Evolutionary conservation across 352 stramenopile species (phyloP), one percentile per base, ranked within the genome.

Genomic region (Pythium brassicae): DNA sequence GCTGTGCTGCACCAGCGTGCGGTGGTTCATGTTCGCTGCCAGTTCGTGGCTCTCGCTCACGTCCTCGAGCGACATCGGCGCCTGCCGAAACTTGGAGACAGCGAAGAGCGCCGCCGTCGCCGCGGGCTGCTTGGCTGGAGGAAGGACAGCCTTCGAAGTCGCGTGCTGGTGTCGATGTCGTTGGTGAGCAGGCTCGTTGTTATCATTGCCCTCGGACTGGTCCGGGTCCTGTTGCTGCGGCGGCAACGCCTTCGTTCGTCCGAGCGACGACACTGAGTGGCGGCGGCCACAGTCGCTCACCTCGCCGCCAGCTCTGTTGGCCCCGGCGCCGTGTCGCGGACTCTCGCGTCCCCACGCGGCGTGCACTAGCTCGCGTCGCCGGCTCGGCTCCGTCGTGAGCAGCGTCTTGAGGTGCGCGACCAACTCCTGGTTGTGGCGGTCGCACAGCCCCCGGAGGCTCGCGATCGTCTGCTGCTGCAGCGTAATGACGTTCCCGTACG

Each of bases 391-490:
- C 44, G 74, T 68, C 4, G 78, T 65, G 0, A 92, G 45, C 4
- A 93, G 29, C 17, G 77, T 57, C 47, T 78, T 87, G 20, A 92
- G 62, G 27, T 68, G 69, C 8, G 82, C 64, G 0, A 84, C 58
- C 27, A 75, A 77, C 1, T 75, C 70, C 17, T 61, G 61, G 14
- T 69, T 60, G 32, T 76, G 71, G 11, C 74, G 71, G 10, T 85
- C 79, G 22, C 81, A 92, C 17, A 85, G 26, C 4, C 72, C 68
- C 4, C 73, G 67, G 5, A 91, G 62, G 23, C 72, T 80, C 8
- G 68, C 75, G 29, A 92, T 82, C 0, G 78, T 88, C 44, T 93
- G 79, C 40, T 93, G 85, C 59, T 95, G 85, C 4, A 93, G 53
- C 25, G 76, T 64, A 19, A 91, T 72, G 0, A 94, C 76, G n/a